Percentiles rank a stretch among this genome's conserved stretches.
Conservation (phyloP, 805 yeast genomes). For the Maudiozyma turicensis region DNA sequence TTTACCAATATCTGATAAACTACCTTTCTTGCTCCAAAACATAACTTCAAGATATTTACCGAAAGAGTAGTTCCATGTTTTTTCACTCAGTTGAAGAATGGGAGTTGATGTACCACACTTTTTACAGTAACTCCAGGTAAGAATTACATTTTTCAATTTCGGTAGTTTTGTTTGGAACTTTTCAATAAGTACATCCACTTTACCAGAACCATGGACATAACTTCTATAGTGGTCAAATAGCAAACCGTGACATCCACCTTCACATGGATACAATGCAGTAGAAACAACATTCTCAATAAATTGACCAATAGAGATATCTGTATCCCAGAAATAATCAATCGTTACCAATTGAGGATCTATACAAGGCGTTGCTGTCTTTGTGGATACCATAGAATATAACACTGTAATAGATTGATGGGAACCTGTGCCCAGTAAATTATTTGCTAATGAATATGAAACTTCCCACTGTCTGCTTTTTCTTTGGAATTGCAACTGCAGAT, state of each 20-base stretch:
- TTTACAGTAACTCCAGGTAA: slow-evolving; percentile 90
- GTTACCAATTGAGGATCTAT: slow-evolving; percentile 79
- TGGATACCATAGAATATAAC: slow-evolving; percentile 72
- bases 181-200: slow-evolving; percentile 69
- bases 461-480: slow-evolving; percentile 56
- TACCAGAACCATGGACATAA: slow-evolving; percentile 82
- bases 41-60: slow-evolving; percentile 86
- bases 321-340: slow-evolving; percentile 83
- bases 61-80: slow-evolving; percentile 82
- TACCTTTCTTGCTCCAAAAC: slow-evolving; percentile 58
- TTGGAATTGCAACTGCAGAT: slow-evolving; percentile 25
- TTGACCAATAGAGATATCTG: slow-evolving; percentile 83
- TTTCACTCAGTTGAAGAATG: slow-evolving; percentile 70
- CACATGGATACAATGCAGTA: slow-evolving; percentile 58
- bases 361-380: slow-evolving; percentile 83
- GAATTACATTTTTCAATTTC: slow-evolving; percentile 54
- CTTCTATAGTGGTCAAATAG: slow-evolving; percentile 69
- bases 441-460: slow-evolving; percentile 39
- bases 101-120: slow-evolving; percentile 70
- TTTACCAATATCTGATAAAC: slow-evolving; percentile 47
- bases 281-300: slow-evolving; percentile 71
- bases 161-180: slow-evolving; percentile 45
- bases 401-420: slow-evolving; percentile 73
- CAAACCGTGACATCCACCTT: slow-evolving; percentile 71
- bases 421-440: slow-evolving; percentile 57